phyloP scores from a whole-genome alignment of 257 asterid genomes.

The Scutellaria baicalensis region DNA sequence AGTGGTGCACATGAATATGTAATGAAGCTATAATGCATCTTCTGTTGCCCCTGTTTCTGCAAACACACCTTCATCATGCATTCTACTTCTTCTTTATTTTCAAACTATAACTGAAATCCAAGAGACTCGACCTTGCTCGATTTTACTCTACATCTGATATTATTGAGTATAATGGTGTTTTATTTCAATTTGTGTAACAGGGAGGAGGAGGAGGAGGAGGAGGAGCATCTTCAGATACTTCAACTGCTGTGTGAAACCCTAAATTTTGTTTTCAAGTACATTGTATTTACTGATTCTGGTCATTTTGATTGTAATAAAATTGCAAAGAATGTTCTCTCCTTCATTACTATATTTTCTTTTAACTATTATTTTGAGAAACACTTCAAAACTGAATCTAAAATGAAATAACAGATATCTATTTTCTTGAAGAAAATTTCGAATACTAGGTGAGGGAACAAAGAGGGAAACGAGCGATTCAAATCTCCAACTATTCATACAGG shows the following conservation, averaged over 20 bases:
- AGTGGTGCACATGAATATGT: no score
- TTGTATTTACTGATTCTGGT: neutral
- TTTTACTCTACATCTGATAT: no score
- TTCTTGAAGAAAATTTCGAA: no score
- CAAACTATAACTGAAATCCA: no score
- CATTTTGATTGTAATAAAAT: neutral
- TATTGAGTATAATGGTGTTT: neutral
- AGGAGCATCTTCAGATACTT: conserved; percentile 68
- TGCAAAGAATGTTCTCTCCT: no score
- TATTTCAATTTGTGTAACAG: conserved; percentile 21
- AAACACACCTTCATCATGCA: neutral
- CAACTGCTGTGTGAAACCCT: conserved; percentile 75
- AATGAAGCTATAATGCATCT: no score
- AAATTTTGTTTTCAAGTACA: neutral
- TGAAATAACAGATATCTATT: no score
- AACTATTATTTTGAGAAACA: no score
- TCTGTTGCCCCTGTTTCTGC: no score
- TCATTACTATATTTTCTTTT: no score
- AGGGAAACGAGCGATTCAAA: neutral
- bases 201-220: conserved; percentile 34
- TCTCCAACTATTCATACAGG: neutral
- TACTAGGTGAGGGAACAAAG: neutral
- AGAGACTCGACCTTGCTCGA: no score
- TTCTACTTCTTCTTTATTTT: neutral
- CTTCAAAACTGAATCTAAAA: no score